Evolutionary conservation across 352 stramenopile genomes (phyloP).

Genomic region (Globisporangium radiosum): DNA sequence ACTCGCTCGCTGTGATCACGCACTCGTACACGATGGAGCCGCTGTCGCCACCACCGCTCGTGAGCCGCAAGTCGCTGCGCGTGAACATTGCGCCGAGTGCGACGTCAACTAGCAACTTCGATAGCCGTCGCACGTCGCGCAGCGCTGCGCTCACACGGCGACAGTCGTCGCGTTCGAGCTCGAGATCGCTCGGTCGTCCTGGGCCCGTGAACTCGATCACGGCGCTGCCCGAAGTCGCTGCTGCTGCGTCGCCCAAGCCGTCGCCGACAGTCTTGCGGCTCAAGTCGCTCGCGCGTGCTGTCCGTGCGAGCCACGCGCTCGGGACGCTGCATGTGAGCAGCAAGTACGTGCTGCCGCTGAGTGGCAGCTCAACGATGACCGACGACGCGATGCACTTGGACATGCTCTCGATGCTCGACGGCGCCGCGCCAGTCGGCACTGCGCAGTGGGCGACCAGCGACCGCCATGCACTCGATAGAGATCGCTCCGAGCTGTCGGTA

Average conservation of each 20-base stretch:
- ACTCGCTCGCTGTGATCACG: no score
- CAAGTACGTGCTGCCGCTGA: slow-evolving; percentile 36
- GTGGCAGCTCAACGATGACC: slow-evolving; percentile 19
- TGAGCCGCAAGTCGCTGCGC: slow-evolving; percentile 8
- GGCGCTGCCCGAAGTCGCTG: slow-evolving; percentile 3
- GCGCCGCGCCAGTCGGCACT: slow-evolving; percentile 7
- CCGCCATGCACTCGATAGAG: slow-evolving; percentile 4
- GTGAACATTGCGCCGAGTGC: slow-evolving; percentile 13
- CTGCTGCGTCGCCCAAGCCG: slow-evolving; percentile 13
- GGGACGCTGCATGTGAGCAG: slow-evolving; percentile 19
- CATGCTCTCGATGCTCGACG: slow-evolving; percentile 26
- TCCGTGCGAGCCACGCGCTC: slow-evolving; percentile 47
- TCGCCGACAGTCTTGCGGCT: slow-evolving; percentile 38
- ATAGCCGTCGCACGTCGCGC: neutral
- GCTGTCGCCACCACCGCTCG: neutral
- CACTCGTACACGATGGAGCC: slow-evolving; percentile 2
- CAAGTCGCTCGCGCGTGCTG: slow-evolving; percentile 37
- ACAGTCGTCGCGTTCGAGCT: slow-evolving; percentile 7
- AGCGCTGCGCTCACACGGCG: slow-evolving; percentile 7
- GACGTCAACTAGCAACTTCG: neutral
- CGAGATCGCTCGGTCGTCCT: slow-evolving; percentile 6
- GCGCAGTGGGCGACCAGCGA: neutral
- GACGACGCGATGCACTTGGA: slow-evolving; percentile 35
- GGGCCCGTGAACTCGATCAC: slow-evolving; percentile 13
- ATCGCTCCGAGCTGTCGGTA: slow-evolving; percentile 1